Evolutionary conservation across 164 flowering plant species (phyloP), one percentile per base, ranked within the genome.

Genomic region (Nymphaea colorata): DNA sequence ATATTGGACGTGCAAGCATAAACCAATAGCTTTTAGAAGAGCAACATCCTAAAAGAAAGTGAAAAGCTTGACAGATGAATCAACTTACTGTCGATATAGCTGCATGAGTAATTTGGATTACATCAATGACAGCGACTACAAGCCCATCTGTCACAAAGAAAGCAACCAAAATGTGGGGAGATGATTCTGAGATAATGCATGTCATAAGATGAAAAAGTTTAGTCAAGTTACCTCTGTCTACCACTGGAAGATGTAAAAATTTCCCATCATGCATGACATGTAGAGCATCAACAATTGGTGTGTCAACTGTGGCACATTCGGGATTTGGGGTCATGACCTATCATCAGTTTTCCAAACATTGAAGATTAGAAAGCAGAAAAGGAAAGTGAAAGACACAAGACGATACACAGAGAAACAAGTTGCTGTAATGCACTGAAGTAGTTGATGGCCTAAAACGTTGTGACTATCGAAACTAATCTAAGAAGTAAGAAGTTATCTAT

Each of bases 311-410:
- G 16, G 89, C 98, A 86, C 94, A 95, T 77, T 92, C 96, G 71
- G 99, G 99, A 80, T 92, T 92, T 45, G 94, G 97, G 64, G 99
- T 95, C 98, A 95, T 95, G 71, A 92, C 93, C 99, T 95, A 79
- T 44, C 72, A 41, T 76, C 61, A 57, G 69, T 63, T 72, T 41
- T 36, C 65, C 70, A 67, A 59, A 17, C 64, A 4, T 36, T 57
- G 43, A 47, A 70, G 68, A 36, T 61, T 36, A 53, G 64, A 53
- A 10, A 59, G 45, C 45, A 70, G 55, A 10, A 47, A 47, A 2
- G 5, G 5, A 47, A 47, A 47, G 7, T 25, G 36, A 25, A 25
- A 25, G 1, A 25, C 36, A 1, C 36, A 25, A 25, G 36, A 25
- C 1, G 36, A 25, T 25, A 25, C 36, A 25, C 36, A 25, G 36